phyloP scores from a whole-genome alignment of 257 asterid species.

The Solanum paucissectum region DNA sequence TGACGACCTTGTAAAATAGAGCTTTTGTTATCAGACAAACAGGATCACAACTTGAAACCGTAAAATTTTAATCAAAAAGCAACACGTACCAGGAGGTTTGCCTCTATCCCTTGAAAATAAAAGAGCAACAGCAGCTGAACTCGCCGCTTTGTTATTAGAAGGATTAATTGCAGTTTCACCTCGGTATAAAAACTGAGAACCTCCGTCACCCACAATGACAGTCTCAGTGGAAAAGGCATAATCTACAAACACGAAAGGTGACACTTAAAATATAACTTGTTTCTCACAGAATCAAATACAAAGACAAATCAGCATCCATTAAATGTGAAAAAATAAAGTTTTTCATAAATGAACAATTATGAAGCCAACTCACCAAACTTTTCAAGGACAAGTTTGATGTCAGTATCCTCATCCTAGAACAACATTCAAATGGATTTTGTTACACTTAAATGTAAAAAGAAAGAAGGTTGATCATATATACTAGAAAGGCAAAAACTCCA shows the following conservation, averaged over 20 bases:
- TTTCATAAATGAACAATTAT: not conserved
- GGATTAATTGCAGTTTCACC: slow-evolving; percentile 16
- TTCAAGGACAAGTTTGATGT: slow-evolving; percentile 58
- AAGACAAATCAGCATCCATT: not conserved
- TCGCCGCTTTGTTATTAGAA: not conserved
- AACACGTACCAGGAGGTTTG: slow-evolving; percentile 45
- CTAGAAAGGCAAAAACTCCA: not conserved
- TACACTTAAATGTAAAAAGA: slow-evolving; percentile 5
- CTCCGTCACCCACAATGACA: slow-evolving; percentile 57
- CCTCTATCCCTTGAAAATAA: slow-evolving; percentile 48
- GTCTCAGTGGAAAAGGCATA: slow-evolving; percentile 57
- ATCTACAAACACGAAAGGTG: slow-evolving; percentile 30
- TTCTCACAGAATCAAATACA: not conserved
- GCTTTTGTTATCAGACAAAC: not conserved
- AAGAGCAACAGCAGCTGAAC: slow-evolving; percentile 47
- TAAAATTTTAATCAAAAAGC: not conserved
- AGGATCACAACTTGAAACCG: not conserved
- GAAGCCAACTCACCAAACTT: slow-evolving; percentile 57
- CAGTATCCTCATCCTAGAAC: slow-evolving; percentile 48
- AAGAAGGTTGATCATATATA: not conserved
- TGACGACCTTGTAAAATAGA: not conserved
- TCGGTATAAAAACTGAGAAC: slow-evolving; percentile 35
- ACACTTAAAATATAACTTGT: not conserved
- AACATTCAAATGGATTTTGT: slow-evolving; percentile 28
- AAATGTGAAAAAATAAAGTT: not conserved